phyloP scores from a whole-genome alignment of 768 basidiomycete species.

The Auricularia sp. region DNA sequence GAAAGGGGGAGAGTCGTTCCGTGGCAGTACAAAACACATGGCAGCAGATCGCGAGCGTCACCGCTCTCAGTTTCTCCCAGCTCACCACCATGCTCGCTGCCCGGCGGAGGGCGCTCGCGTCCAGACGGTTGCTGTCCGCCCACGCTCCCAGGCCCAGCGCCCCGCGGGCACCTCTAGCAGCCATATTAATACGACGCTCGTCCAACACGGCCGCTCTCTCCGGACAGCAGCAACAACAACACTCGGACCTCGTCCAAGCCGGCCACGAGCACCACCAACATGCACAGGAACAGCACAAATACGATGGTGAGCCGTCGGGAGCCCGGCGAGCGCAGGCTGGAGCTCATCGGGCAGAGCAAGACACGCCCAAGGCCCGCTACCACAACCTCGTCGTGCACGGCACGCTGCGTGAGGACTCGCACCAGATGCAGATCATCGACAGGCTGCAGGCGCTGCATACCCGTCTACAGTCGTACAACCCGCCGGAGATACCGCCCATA shows the following conservation, averaged over 20 bases:
- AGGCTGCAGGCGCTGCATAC: conserved; percentile 74
- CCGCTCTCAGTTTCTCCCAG: not conserved
- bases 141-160: not conserved
- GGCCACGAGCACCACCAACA: not conserved
- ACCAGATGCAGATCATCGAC: conserved; percentile 77
- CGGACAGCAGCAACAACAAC: not conserved
- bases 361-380: conserved; percentile 21
- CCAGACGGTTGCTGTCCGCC: not conserved
- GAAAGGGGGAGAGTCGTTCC: not conserved
- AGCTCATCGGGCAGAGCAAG: not conserved
- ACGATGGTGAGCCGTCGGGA: not conserved
- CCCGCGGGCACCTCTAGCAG: no score
- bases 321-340: not conserved
- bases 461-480: conserved; percentile 56
- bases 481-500: conserved; percentile 46
- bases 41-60: not conserved
- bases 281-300: not conserved
- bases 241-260: not conserved
- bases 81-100: not conserved
- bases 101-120: not conserved
- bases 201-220: not conserved
- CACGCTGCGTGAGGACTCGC: conserved; percentile 60
- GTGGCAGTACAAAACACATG: not conserved
- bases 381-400: conserved; percentile 41
- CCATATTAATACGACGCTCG: no score